phyloP scores from a whole-genome alignment of 1,284 basidiomycete species.

The Coniophora puteana region DNA sequence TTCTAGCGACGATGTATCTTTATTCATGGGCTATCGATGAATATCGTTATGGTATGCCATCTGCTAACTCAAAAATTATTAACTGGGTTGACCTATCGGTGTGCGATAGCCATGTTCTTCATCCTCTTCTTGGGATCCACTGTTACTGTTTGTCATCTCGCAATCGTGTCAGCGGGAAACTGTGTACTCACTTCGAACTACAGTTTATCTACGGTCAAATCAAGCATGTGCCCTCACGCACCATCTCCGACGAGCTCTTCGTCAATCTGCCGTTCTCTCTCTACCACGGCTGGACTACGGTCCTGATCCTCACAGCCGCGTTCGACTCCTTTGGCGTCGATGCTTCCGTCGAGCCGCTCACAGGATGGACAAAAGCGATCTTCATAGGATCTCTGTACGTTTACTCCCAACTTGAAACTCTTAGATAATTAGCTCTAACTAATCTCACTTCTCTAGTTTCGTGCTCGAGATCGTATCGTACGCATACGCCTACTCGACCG shows the following conservation, averaged over 20 bases:
- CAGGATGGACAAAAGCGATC: slow-evolving; percentile 86
- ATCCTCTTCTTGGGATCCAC: slow-evolving; percentile 78
- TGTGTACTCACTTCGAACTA: not conserved
- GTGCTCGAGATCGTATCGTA: slow-evolving; percentile 90
- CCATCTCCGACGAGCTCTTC: slow-evolving; percentile 72
- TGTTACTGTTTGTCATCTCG: slow-evolving; percentile 48
- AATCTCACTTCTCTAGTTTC: slow-evolving; percentile 41
- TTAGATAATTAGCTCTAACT: not conserved
- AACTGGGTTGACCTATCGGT: not conserved
- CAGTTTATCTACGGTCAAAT: slow-evolving; percentile 89
- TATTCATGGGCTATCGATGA: slow-evolving; percentile 71
- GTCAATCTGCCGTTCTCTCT: slow-evolving; percentile 87
- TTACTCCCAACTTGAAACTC: not conserved
- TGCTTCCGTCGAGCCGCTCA: slow-evolving; percentile 63
- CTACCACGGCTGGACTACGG: slow-evolving; percentile 93
- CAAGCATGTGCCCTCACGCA: slow-evolving; percentile 71
- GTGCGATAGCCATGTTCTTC: slow-evolving; percentile 68
- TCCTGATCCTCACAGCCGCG: slow-evolving; percentile 82
- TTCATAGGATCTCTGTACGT: slow-evolving; percentile 80
- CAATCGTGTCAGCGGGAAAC: not conserved
- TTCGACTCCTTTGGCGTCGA: slow-evolving; percentile 92
- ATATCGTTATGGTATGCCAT: slow-evolving; percentile 61
- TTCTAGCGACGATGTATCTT: slow-evolving; percentile 86
- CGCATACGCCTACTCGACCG: slow-evolving; percentile 85
- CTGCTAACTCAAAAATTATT: slow-evolving; percentile 12